phyloP scores from a whole-genome alignment of 2,329 filamentous ascomycete species.

The Colletotrichum higginsianum region DNA sequence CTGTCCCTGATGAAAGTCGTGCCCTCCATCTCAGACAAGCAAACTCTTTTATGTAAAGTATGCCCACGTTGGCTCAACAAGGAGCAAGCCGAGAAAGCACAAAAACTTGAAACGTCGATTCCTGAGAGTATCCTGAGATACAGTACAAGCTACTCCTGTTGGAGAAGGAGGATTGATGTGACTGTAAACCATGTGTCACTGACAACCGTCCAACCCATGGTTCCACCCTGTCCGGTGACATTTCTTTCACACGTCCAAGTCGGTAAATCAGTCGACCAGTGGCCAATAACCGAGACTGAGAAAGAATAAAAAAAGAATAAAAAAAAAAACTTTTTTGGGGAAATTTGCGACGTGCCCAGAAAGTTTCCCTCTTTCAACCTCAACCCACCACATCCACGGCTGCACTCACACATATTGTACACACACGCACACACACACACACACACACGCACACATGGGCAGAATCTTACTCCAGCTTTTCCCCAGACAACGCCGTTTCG shows the following conservation, averaged over 20 bases:
- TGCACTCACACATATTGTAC: too few relatives aligned
- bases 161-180: not conserved
- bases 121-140: not conserved
- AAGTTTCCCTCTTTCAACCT: constrained; percentile 17
- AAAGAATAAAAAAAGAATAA: not conserved
- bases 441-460: not conserved
- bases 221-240: constrained; percentile 15
- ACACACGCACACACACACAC: too few relatives aligned
- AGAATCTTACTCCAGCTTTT: constrained; percentile 30
- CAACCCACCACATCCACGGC: not conserved
- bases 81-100: constrained; percentile 13
- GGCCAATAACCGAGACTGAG: not conserved
- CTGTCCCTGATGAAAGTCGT: too few relatives aligned
- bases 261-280: too few relatives aligned
- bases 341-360: constrained; percentile 27
- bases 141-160: too few relatives aligned
- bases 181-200: constrained; percentile 25
- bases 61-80: constrained; percentile 27
- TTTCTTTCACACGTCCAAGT: not conserved
- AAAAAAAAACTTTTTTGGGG: not conserved
- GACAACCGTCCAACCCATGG: constrained; percentile 16
- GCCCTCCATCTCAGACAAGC: not conserved
- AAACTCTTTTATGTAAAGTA: constrained; percentile 22
- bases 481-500: constrained; percentile 23
- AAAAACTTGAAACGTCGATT: constrained; percentile 32